phyloP scores from a whole-genome alignment of 352 stramenopile genomes.

The Phytophthora boehmeriae region DNA sequence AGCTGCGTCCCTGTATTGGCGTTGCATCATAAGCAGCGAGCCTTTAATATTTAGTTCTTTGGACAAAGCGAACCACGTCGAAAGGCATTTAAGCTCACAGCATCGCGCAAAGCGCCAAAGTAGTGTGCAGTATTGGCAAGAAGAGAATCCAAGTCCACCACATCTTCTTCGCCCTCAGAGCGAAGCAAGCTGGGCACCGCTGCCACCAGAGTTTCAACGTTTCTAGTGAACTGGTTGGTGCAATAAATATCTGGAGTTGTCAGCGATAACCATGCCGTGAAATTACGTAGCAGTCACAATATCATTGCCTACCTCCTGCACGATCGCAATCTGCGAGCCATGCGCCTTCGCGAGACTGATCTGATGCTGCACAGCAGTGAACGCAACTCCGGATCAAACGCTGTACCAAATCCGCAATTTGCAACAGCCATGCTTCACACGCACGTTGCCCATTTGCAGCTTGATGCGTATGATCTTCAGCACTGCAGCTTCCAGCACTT shows the following conservation, averaged over 20 bases:
- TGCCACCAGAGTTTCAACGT: slow-evolving; percentile 24
- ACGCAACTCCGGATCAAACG: neutral
- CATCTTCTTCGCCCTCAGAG: slow-evolving; percentile 9
- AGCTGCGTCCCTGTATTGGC: slow-evolving; percentile 19
- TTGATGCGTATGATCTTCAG: slow-evolving; percentile 56
- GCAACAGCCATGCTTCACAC: neutral
- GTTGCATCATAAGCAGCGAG: neutral
- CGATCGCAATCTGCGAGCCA: slow-evolving; percentile 30
- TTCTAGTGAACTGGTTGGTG: slow-evolving; percentile 42
- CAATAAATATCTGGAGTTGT: slow-evolving; percentile 5
- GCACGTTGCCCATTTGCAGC: slow-evolving; percentile 55
- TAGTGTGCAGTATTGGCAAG: slow-evolving; percentile 35
- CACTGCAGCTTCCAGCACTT: slow-evolving; percentile 38
- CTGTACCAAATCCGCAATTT: too few species aligned
- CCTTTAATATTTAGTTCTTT: neutral
- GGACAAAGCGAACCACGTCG: neutral
- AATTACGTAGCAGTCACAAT: neutral
- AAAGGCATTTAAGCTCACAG: slow-evolving; percentile 15
- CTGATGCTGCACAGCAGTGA: slow-evolving; percentile 42
- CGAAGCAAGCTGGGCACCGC: slow-evolving; percentile 25
- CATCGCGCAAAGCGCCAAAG: slow-evolving; percentile 34
- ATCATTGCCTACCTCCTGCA: slow-evolving; percentile 38
- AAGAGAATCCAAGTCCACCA: slow-evolving; percentile 39
- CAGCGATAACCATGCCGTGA: neutral
- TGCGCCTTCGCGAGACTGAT: slow-evolving; percentile 40